Evolutionary conservation across 108 stramenopile species (phyloP).

Genomic region (Cyclotella distinguenda): DNA sequence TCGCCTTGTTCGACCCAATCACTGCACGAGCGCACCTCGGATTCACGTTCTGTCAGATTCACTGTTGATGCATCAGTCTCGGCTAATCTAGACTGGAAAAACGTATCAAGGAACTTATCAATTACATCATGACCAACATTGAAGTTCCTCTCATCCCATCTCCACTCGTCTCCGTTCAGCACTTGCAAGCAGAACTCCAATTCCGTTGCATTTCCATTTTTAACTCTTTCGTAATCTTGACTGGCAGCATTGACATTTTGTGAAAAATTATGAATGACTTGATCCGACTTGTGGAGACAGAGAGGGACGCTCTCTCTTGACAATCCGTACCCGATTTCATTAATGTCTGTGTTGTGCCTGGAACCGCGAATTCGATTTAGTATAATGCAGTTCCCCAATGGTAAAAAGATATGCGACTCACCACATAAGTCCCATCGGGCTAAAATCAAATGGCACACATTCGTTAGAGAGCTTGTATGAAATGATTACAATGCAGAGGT

Average conservation of each 20-base stretch:
- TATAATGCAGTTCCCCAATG: not conserved
- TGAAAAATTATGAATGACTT: not conserved
- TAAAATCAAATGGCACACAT: not conserved
- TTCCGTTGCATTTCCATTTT: not conserved
- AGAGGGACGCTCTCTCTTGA: conserved; percentile 9
- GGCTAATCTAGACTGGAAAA: not conserved
- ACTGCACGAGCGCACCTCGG: not conserved
- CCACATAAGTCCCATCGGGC: conserved; percentile 51
- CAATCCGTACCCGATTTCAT: not conserved
- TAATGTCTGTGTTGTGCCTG: not conserved
- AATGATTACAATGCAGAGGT: not conserved
- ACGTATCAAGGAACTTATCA: conserved; percentile 4
- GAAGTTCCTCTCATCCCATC: not conserved
- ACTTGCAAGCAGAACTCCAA: not conserved
- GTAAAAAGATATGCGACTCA: not conserved
- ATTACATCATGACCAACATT: conserved; percentile 2
- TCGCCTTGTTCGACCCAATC: conserved; percentile 1
- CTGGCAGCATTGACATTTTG: not conserved
- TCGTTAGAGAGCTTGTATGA: not conserved
- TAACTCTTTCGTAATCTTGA: not conserved
- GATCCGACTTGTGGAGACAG: conserved; percentile 3
- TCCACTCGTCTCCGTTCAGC: not conserved
- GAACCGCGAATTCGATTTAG: too few relatives aligned
- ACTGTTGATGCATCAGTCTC: not conserved
- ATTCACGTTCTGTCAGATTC: too few relatives aligned